A percentile compares a stretch with the other conserved stretches of the same genome.
These are phyloP conservation scores for Diutina pseudorugosa DNA, from an alignment of 1,139 yeast species.

Conservation along the genomic window DNA sequence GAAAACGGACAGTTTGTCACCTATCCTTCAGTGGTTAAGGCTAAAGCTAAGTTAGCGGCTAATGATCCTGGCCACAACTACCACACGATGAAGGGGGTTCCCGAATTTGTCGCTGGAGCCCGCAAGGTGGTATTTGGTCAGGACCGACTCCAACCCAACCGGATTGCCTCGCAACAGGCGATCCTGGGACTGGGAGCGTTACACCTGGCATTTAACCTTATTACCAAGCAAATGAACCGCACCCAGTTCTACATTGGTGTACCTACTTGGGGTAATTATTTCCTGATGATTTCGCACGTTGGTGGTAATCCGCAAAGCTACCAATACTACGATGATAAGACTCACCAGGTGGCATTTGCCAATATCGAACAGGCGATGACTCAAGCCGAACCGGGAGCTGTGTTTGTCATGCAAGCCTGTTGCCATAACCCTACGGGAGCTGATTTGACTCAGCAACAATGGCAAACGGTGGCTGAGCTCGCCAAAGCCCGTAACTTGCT, in stretches of 20 bases:
- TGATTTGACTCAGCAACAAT: constrained; percentile 9
- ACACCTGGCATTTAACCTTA: constrained; percentile 25
- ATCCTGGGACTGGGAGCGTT: constrained; percentile 35
- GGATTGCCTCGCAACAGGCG: constrained; percentile 27
- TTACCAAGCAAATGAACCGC: constrained; percentile 16
- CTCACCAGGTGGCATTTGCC: constrained; percentile 20
- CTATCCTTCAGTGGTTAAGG: constrained; percentile 26
- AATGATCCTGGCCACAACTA: constrained; percentile 34
- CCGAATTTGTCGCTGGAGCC: constrained; percentile 26
- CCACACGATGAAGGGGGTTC: constrained; percentile 30
- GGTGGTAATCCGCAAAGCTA: constrained; percentile 27
- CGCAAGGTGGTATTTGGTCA: constrained; percentile 23
- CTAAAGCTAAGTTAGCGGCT: constrained; percentile 19
- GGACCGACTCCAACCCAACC: constrained; percentile 12
- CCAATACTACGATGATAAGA: constrained; percentile 20
- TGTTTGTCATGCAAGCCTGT: constrained; percentile 15
- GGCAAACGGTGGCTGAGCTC: constrained; percentile 8
- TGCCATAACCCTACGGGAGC: constrained; percentile 12
- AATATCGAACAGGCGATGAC: constrained; percentile 17
- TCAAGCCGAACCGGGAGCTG: constrained; percentile 19
- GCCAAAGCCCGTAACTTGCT: constrained; percentile 6
- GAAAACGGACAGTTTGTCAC: constrained; percentile 24
- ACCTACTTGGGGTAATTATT: constrained; percentile 32
- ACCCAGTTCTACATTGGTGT: constrained; percentile 22
- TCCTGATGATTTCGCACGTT: constrained; percentile 20